Evolutionary conservation across 129 eudicot genomes (phyloP).

Genomic region (Pulicaria dysenterica): DNA sequence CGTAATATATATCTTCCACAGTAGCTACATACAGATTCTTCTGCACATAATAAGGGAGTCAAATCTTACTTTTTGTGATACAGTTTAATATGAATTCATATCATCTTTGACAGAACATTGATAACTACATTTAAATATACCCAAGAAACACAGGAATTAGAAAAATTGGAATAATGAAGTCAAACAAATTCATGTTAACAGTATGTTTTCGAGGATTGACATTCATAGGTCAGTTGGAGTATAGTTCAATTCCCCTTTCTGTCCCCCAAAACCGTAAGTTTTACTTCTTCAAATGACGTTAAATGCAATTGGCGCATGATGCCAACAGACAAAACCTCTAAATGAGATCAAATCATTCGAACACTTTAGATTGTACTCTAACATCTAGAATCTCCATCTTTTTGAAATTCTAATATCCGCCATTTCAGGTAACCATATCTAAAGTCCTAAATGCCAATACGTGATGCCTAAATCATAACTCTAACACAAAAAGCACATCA

Average conservation of each 20-base stretch:
- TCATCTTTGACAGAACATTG: not conserved
- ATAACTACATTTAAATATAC: not conserved
- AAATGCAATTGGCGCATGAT: constrained; percentile 3
- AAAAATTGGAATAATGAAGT: not conserved
- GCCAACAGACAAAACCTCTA: constrained; percentile 15
- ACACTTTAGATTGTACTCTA: constrained; percentile 8
- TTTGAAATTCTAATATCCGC: not conserved
- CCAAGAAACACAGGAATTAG: not conserved
- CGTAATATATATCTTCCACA: too few relatives aligned
- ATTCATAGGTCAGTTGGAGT: constrained; percentile 2
- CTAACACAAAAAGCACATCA: constrained; percentile 15
- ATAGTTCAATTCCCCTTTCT: constrained; percentile 10
- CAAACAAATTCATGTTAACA: constrained; percentile 5
- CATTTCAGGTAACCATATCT: constrained; percentile 12
- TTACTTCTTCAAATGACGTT: not conserved
- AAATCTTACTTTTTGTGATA: constrained; percentile 18
- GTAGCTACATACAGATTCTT: not conserved
- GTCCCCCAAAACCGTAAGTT: not conserved
- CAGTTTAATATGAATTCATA: not conserved
- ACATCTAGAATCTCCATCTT: constrained; percentile 18
- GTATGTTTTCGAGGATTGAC: constrained; percentile 1
- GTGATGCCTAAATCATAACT: constrained; percentile 12
- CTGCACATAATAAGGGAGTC: not conserved
- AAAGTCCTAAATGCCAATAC: constrained; percentile 15
- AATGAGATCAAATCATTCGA: constrained; percentile 22